phyloP scores from a whole-genome alignment of 495 filamentous ascomycete species.

The Hypoxylon cercidicola region DNA sequence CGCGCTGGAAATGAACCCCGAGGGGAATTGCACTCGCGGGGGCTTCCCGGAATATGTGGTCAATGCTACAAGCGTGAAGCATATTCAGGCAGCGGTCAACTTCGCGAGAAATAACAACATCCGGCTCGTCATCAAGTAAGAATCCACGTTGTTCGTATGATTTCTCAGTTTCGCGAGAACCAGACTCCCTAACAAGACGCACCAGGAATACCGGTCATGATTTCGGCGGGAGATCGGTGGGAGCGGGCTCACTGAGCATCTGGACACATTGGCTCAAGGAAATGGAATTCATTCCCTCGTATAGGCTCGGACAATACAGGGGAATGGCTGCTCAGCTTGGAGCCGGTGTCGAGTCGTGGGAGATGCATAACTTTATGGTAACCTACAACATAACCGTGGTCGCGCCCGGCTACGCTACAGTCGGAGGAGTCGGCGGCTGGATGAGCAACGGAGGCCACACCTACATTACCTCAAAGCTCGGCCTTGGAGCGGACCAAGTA shows the following conservation, averaged over 20 bases:
- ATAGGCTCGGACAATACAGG: slow-evolving; percentile 50
- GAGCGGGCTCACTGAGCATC: slow-evolving; percentile 64
- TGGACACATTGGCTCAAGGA: slow-evolving; percentile 68
- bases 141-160: neutral
- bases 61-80: slow-evolving; percentile 62
- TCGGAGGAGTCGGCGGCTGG: slow-evolving; percentile 50
- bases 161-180: neutral
- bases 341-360: slow-evolving; percentile 55
- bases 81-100: slow-evolving; percentile 67
- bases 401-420: slow-evolving; percentile 52
- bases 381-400: slow-evolving; percentile 51
- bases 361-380: slow-evolving; percentile 49
- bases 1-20: slow-evolving; percentile 33
- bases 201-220: slow-evolving; percentile 75
- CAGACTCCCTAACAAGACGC: neutral
- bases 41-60: slow-evolving; percentile 68
- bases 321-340: slow-evolving; percentile 56
- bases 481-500: slow-evolving; percentile 65
- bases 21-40: slow-evolving; percentile 62
- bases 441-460: slow-evolving; percentile 63
- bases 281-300: slow-evolving; percentile 51
- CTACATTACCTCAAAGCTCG: slow-evolving; percentile 59
- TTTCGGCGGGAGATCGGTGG: slow-evolving; percentile 63
- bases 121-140: slow-evolving; percentile 67
- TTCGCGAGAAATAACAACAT: slow-evolving; percentile 69